These are phyloP conservation scores for Candida hispaniensis DNA, from an alignment of 805 yeast genomes.

Conservation along the genomic window DNA sequence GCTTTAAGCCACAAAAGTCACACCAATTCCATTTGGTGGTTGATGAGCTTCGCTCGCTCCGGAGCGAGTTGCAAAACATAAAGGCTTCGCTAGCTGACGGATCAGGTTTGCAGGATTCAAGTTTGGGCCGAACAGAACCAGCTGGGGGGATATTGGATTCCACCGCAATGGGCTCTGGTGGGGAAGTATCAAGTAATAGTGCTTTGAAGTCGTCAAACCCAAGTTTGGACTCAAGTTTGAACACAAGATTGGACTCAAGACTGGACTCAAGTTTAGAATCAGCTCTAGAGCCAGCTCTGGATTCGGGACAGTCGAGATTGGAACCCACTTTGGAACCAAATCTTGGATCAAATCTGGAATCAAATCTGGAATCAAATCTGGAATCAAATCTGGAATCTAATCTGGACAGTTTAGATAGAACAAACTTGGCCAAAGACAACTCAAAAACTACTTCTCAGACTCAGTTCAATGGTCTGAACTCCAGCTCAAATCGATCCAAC, in stretches of 20 bases:
- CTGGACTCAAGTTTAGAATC: too few species aligned
- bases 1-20: conserved; percentile 83
- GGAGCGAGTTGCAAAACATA: conserved; percentile 57
- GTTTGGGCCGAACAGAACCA: conserved; percentile 17
- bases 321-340: too few species aligned
- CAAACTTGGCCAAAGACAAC: background rate
- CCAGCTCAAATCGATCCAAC: conserved; percentile 1
- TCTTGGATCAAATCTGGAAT: too few species aligned
- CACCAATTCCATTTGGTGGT: conserved; percentile 75
- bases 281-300: too few species aligned
- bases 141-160: background rate
- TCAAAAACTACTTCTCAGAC: conserved; percentile 14
- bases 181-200: background rate
- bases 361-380: too few species aligned
- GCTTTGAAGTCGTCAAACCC: background rate
- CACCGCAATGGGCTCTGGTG: background rate
- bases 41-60: conserved; percentile 74
- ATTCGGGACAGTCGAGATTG: too few species aligned
- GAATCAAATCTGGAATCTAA: too few species aligned
- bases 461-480: background rate
- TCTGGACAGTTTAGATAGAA: background rate
- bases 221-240: too few species aligned
- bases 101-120: conserved; percentile 18
- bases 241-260: too few species aligned
- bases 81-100: conserved; percentile 34